Percentiles rank a stretch among this genome's conserved stretches.
Evolutionary conservation across 2,329 filamentous ascomycete genomes (phyloP).

Genomic region (Anisogramma anomala): DNA sequence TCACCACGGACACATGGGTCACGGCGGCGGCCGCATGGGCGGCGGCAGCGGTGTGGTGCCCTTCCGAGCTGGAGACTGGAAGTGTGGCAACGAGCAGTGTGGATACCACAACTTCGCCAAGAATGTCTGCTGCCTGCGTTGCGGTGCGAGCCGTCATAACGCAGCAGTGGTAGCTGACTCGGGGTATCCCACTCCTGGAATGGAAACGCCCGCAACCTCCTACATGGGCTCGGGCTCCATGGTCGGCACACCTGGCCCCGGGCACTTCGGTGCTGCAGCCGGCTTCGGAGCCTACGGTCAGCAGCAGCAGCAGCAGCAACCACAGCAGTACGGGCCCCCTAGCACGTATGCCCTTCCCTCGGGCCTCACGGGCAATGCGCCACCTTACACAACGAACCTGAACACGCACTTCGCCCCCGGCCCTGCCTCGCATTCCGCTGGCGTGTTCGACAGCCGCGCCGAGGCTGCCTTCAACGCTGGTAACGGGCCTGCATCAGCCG

Average conservation of each 20-base stretch:
- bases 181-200: constrained; percentile 68
- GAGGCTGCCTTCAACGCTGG: constrained; percentile 89
- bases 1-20: constrained; percentile 36
- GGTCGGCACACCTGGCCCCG: constrained; percentile 68
- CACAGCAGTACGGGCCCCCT: constrained; percentile 62
- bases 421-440: constrained; percentile 68
- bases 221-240: constrained; percentile 83
- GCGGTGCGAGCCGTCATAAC: constrained; percentile 85
- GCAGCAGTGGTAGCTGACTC: constrained; percentile 92
- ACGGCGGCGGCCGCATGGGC: constrained; percentile 56
- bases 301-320: constrained; percentile 72
- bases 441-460: constrained; percentile 84
- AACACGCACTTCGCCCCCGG: constrained; percentile 71
- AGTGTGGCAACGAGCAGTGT: constrained; percentile 93
- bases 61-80: constrained; percentile 98
- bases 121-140: constrained; percentile 95
- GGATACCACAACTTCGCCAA: constrained; percentile 99
- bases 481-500: constrained; percentile 67
- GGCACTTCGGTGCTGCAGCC: constrained; percentile 54
- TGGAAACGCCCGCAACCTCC: constrained; percentile 76
- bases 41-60: constrained; percentile 80
- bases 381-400: constrained; percentile 63
- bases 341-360: constrained; percentile 86
- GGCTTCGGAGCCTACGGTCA: constrained; percentile 59
- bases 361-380: constrained; percentile 66